Base-by-base conservation (phyloP, 1,284 basidiomycete species). In the Cystobasidium pallidum region DNA sequence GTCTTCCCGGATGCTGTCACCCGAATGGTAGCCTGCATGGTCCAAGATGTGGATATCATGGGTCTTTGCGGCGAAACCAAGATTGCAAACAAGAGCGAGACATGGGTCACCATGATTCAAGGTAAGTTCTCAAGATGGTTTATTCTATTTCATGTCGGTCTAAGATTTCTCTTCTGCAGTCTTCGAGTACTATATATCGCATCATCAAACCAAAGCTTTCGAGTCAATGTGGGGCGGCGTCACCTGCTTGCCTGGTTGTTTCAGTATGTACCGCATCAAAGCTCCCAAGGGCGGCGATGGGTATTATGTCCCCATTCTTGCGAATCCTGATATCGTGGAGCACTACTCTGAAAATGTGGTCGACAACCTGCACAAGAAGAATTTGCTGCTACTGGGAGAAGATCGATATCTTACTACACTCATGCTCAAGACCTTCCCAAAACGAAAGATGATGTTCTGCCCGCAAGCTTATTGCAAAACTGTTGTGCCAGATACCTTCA, bases 131-230 rank as follows among this genome's bases (percentile, higher is more conserved):
- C 17, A 43, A 19, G 17, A 8, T 24, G 28, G 21, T 32, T 24
- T 34, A 26, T 47, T 73, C 36, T 39, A 6, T 54, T n/a, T 52
- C 24, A 17, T 47, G 26, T 43, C 45, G 47, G 11, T 8, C 74
- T 70, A 58, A 72, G n/a, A 19, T 39, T 4, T 43, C 19, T 39
- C 39, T 7, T 17, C 7, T 15, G 1, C 70, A 79, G 81, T 83
- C 90, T 98, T 98, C 81, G 95, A 98, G 82, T 99, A 99, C 83
- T 98, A 98, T 85, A 97, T 98, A 82, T 98, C 95, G 17, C 95
- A 99, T 80, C 96, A 99, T 82, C 87, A 94, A 85, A 96, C 82
- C 78, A 80, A 83, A 77, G 81, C 82, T 2, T 83, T 81, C 76
- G 82, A 83, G 75, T 78, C 82, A 2, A 76, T 81, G 79, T 81